Evolutionary conservation across 2,329 filamentous ascomycete species (phyloP).

Genomic region (Ampelomyces quisqualis): DNA sequence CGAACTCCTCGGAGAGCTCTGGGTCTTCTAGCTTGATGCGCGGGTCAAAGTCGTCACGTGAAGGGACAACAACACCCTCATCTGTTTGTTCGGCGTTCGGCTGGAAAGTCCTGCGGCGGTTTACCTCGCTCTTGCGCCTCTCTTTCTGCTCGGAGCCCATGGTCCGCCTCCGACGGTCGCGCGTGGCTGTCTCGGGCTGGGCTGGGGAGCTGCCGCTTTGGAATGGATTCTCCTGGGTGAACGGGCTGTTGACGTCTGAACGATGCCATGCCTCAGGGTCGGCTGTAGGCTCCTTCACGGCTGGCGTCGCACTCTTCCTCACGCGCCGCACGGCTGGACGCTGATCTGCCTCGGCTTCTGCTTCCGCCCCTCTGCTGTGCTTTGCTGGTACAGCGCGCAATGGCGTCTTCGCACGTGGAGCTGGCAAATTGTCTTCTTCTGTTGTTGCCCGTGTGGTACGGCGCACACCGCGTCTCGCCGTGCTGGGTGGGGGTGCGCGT

Average conservation of each 20-base stretch:
- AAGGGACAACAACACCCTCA: slow-evolving; percentile 55
- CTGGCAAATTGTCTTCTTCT: slow-evolving; percentile 28
- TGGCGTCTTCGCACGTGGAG: slow-evolving; percentile 35
- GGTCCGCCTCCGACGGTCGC: slow-evolving; percentile 56
- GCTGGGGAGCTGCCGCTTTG: slow-evolving; percentile 78
- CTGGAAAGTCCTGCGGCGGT: slow-evolving; percentile 48
- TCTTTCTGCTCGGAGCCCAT: slow-evolving; percentile 46
- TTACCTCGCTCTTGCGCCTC: slow-evolving; percentile 46
- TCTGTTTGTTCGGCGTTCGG: slow-evolving; percentile 50
- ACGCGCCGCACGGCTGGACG: slow-evolving; percentile 40
- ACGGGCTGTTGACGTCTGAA: slow-evolving; percentile 62
- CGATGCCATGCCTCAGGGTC: slow-evolving; percentile 53
- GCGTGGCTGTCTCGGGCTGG: slow-evolving; percentile 34
- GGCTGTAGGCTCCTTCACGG: slow-evolving; percentile 48
- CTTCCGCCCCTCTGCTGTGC: slow-evolving; percentile 45
- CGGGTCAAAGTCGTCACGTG: slow-evolving; percentile 59
- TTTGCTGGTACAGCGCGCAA: slow-evolving; percentile 47
- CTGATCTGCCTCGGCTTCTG: slow-evolving; percentile 40
- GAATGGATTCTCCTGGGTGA: slow-evolving; percentile 89
- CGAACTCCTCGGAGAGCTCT: slow-evolving; percentile 87
- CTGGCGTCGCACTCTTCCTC: slow-evolving; percentile 43
- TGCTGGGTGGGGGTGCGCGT: slow-evolving; percentile 48
- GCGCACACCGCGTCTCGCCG: slow-evolving; percentile 31
- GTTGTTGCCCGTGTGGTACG: slow-evolving; percentile 48
- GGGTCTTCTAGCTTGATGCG: slow-evolving; percentile 49